Conservation (phyloP, 2,329 filamentous ascomycete species). For the Alternaria sp. region DNA sequence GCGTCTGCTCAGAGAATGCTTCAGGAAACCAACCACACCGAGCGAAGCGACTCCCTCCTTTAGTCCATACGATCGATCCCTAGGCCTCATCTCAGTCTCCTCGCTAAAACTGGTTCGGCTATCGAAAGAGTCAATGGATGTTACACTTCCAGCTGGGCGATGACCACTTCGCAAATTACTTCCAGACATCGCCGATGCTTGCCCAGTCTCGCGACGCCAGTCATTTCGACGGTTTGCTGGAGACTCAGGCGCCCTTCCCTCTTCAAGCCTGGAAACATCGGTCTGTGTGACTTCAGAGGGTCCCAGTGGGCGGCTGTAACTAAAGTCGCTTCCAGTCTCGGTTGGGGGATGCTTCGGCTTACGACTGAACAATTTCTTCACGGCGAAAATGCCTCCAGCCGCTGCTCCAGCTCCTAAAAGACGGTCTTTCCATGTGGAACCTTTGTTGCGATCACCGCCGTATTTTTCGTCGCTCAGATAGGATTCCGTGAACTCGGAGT, state of each 20-base stretch:
- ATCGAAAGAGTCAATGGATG: slow-evolving; percentile 53
- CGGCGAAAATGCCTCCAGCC: slow-evolving; percentile 52
- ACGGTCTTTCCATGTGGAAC: slow-evolving; percentile 56
- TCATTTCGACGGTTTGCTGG: slow-evolving; percentile 50
- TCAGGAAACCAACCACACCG: slow-evolving; percentile 52
- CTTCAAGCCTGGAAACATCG: slow-evolving; percentile 60
- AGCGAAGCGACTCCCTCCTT: slow-evolving; percentile 60
- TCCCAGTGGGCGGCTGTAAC: slow-evolving; percentile 62
- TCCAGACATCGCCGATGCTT: slow-evolving; percentile 54
- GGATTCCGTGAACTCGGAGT: slow-evolving; percentile 44
- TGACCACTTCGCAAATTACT: slow-evolving; percentile 54
- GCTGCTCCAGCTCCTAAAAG: slow-evolving; percentile 57
- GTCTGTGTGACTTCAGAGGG: slow-evolving; percentile 59
- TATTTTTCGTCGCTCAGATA: slow-evolving; percentile 57
- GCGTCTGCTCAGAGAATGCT: slow-evolving; percentile 59
- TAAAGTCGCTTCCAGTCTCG: slow-evolving; percentile 63
- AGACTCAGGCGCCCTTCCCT: slow-evolving; percentile 62
- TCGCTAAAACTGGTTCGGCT: slow-evolving; percentile 51
- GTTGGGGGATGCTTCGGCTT: slow-evolving; percentile 55
- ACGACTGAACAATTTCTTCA: slow-evolving; percentile 66
- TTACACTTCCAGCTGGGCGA: slow-evolving; percentile 47
- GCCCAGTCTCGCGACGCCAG: slow-evolving; percentile 50
- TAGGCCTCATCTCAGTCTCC: slow-evolving; percentile 34
- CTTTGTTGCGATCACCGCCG: slow-evolving; percentile 39
- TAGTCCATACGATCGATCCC: slow-evolving; percentile 48